phyloP scores from a whole-genome alignment of 1,284 basidiomycete species.

The Stereum hirsutum region DNA sequence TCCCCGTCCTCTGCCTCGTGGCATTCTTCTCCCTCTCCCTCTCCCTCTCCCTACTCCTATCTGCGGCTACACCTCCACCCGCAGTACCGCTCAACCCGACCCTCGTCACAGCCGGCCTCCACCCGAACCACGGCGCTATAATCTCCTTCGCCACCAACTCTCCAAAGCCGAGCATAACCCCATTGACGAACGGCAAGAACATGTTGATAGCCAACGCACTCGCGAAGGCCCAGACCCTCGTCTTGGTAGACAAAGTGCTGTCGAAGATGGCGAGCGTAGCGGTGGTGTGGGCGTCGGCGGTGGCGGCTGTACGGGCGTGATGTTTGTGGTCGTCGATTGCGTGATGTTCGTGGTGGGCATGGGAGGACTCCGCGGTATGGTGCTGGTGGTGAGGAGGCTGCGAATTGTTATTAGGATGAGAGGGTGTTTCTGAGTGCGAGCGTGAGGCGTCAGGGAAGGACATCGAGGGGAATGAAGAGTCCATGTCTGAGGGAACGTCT shows the following conservation, averaged over 20 bases:
- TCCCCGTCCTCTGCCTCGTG: too few species aligned
- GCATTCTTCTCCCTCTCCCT: too few species aligned
- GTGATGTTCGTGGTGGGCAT: neutral
- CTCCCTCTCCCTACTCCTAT: too few species aligned
- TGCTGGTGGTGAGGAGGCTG: constrained; percentile 9
- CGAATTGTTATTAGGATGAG: constrained; percentile 9
- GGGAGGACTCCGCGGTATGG: constrained; percentile 3
- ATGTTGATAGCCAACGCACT: constrained; percentile 90
- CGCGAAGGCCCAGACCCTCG: constrained; percentile 63
- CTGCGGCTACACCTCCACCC: too few species aligned
- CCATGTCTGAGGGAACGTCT: constrained; percentile 49
- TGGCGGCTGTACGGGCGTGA: constrained; percentile 17
- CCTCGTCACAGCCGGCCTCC: too few species aligned
- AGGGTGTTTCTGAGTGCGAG: constrained; percentile 30
- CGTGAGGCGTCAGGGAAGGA: constrained; percentile 42
- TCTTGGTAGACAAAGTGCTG: constrained; percentile 48
- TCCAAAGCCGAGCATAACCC: constrained; percentile 96
- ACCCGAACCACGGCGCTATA: constrained; percentile 57
- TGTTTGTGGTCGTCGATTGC: constrained; percentile 5
- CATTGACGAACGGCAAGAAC: constrained; percentile 90
- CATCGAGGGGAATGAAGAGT: constrained; percentile 71
- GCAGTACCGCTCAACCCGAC: too few species aligned
- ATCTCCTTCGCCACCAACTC: constrained; percentile 94
- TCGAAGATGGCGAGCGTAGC: constrained; percentile 81
- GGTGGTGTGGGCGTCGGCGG: constrained; percentile 28